Conservation (phyloP, 805 yeast species). For the Candida arabinofermentans region DNA sequence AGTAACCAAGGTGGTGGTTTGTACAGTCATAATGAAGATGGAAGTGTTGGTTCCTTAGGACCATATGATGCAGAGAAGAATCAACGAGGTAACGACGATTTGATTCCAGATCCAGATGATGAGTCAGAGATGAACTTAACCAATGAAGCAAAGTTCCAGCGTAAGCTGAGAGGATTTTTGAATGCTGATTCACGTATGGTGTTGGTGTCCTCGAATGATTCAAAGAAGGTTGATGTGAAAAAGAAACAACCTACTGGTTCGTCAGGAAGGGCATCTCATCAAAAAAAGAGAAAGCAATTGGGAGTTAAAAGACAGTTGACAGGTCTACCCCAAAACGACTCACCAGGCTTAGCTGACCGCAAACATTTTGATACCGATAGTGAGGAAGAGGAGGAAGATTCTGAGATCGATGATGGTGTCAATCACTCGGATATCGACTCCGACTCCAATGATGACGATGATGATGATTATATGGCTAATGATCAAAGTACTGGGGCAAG, state of each 20-base stretch:
- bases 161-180: constrained; percentile 23
- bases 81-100: constrained; percentile 14
- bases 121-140: not conserved
- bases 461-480: constrained; percentile 4
- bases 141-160: constrained; percentile 20
- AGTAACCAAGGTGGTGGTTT: too few relatives aligned
- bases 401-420: constrained; percentile 18
- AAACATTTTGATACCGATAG: constrained; percentile 3
- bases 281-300: not conserved
- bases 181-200: constrained; percentile 22
- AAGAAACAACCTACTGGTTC: not conserved
- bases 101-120: constrained; percentile 18
- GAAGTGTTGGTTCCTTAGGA: constrained; percentile 4
- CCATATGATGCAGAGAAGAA: constrained; percentile 19
- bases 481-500: too few relatives aligned
- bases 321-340: not conserved
- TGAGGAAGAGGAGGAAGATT: constrained; percentile 10
- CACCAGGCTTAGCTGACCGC: not conserved
- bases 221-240: not conserved
- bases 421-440: constrained; percentile 20
- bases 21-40: constrained; percentile 1
- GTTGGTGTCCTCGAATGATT: constrained; percentile 2
- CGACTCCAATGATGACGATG: constrained; percentile 15
- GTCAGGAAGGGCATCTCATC: not conserved
- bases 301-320: constrained; percentile 1